These are phyloP conservation scores for Monoraphidium neglectum DNA, from an alignment of 139 green algal species.

Conservation along the genomic window DNA sequence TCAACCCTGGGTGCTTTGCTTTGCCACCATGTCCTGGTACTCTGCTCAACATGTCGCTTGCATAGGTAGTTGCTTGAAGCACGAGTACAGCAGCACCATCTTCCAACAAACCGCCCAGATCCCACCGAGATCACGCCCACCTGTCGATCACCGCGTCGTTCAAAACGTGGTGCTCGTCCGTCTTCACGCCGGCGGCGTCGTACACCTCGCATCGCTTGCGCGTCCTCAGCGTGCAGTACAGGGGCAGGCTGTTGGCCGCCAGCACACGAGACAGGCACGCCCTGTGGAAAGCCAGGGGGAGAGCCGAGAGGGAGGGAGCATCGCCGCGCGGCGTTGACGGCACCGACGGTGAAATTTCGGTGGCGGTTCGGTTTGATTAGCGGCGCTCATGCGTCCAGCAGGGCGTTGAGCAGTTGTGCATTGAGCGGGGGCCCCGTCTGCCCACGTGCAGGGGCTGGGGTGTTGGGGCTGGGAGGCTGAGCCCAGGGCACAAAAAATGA, in stretches of 20 bases:
- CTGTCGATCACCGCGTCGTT: constrained; percentile 70
- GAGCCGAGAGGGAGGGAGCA: no score
- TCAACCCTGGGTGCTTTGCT: not conserved
- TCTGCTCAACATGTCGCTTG: not conserved
- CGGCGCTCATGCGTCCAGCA: no score
- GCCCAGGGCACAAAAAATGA: not conserved
- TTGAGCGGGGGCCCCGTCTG: no score
- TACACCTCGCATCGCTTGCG: constrained; percentile 78
- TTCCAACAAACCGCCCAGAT: not conserved
- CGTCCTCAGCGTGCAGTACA: constrained; percentile 89
- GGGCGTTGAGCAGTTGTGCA: no score
- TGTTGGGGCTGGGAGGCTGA: not conserved
- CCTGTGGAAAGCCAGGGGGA: no score
- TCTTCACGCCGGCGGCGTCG: constrained; percentile 36
- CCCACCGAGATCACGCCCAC: not conserved
- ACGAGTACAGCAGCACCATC: no score
- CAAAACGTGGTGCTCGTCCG: constrained; percentile 74
- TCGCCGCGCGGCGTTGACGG: no score
- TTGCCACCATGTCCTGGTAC: not conserved
- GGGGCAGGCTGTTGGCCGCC: constrained; percentile 45
- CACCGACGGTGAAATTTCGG: no score
- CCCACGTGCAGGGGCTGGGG: no score
- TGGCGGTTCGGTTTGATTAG: no score
- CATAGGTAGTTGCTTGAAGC: not conserved
- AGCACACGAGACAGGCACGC: constrained; percentile 61